Evolutionary conservation across 2,329 filamentous ascomycete species (phyloP).

Genomic region (Fusarium ambrosium): DNA sequence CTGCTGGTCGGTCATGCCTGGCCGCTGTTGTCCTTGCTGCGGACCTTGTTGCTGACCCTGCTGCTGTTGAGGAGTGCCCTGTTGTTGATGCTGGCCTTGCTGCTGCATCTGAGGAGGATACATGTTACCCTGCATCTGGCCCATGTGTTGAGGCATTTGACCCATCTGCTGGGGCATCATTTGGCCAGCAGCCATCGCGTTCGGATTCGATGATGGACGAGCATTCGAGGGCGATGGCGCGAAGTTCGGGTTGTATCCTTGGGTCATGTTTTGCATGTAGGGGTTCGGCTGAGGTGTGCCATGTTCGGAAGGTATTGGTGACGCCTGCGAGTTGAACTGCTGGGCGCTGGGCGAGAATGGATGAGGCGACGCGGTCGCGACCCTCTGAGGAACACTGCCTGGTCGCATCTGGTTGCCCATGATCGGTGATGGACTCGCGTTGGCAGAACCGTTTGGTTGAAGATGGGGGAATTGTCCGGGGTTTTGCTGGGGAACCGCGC

Average conservation of each 20-base stretch:
- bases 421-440: constrained; percentile 92
- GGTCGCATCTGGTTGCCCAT: constrained; percentile 85
- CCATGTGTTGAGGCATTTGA: constrained; percentile 62
- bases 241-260: constrained; percentile 71
- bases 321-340: constrained; percentile 79
- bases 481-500: constrained; percentile 72
- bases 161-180: constrained; percentile 69
- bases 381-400: constrained; percentile 80
- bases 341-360: constrained; percentile 85
- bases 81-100: constrained; percentile 57
- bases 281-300: constrained; percentile 80
- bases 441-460: constrained; percentile 82
- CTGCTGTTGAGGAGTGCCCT: constrained; percentile 56
- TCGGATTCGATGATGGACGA: constrained; percentile 68
- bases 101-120: constrained; percentile 58
- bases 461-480: constrained; percentile 84
- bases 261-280: constrained; percentile 74
- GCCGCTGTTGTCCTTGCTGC: constrained; percentile 42
- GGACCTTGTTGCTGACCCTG: constrained; percentile 55
- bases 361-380: constrained; percentile 93
- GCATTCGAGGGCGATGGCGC: constrained; percentile 68
- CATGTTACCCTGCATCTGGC: constrained; percentile 61
- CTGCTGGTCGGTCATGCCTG: constrained; percentile 72
- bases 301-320: constrained; percentile 82
- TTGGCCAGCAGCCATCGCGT: constrained; percentile 64